Base-by-base conservation (phyloP, 495 filamentous ascomycete genomes). In the Trichoderma erinaceum region DNA sequence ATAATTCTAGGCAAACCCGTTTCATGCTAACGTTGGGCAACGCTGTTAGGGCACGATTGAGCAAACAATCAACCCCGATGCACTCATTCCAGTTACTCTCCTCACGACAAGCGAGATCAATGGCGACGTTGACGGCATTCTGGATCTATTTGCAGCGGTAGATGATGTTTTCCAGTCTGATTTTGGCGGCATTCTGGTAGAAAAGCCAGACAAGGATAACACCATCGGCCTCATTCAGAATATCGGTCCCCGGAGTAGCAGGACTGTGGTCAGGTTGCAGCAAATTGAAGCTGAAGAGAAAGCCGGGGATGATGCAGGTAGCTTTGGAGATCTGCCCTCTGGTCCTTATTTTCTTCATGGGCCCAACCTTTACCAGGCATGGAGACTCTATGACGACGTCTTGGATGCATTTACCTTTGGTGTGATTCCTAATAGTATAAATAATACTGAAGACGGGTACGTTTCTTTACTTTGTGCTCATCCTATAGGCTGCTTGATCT, bases 111-210 rank as follows among this genome's bases (percentile, higher is more conserved):
- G 44, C 15, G 65, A 66, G 18, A 66, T 66, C 65, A 48, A 48
- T 16, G 35, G 10, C 43, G 27, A 50, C n/a, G 15, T 66, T 4
- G 65, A 66, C 7, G 41, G 44, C 7, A 43, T 66, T 23, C 23
- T 66, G 43, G 27, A 66, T n/a, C 41, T 46, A 16, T 66, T 46
- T 41, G 43, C n/a, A 8, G 12, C 41, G 6, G 44, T 50, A 12
- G 65, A 66, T 44, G 65, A 66, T 52, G 65, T 66, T 10, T 66
- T 66, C 7, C 41, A 32, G 41, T 44, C 65, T 3, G 65, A 66
- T 11, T 66, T 66, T 52, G 65, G 65, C 79, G 18, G 84, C 75
- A 74, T 86, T 74, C 67, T 78, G 77, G 65, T 86, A 74, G 66
- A 86, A 8, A 70, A 70, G 58, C 68, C 68, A 12, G 38, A 27